phyloP scores from a whole-genome alignment of 306 rosid species.

The Trifolium repens region DNA sequence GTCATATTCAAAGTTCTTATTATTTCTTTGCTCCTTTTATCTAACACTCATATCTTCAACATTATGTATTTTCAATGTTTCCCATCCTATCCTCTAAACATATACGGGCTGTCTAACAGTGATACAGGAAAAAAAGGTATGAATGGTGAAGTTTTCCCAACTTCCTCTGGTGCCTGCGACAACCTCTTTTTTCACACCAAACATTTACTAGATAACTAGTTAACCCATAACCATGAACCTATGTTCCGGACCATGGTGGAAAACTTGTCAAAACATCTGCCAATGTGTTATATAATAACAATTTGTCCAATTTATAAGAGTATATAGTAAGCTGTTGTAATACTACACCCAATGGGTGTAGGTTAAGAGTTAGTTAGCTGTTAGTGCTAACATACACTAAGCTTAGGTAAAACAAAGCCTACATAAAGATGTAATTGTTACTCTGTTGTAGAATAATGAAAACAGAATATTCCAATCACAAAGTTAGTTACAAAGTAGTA shows the following conservation, averaged over 20 bases:
- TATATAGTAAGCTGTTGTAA: too few relatives aligned
- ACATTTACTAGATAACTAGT: constrained; percentile 8
- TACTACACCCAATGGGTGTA: too few relatives aligned
- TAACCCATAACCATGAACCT: constrained; percentile 17
- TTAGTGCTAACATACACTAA: too few relatives aligned
- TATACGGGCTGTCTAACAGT: background rate
- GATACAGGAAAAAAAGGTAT: background rate
- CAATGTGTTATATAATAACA: background rate
- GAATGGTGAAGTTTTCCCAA: constrained; percentile 14
- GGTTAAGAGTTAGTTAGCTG: too few relatives aligned
- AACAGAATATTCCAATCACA: too few relatives aligned
- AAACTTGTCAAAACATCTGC: constrained; percentile 12
- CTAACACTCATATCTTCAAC: constrained; percentile 3
- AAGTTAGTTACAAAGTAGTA: too few relatives aligned
- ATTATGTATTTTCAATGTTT: background rate
- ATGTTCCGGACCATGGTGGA: constrained; percentile 19
- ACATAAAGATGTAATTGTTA: too few relatives aligned
- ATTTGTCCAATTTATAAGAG: background rate
- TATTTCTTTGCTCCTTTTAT: background rate
- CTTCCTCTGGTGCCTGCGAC: constrained; percentile 8
- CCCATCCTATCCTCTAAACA: background rate
- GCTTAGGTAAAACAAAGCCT: too few relatives aligned
- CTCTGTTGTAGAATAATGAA: too few relatives aligned
- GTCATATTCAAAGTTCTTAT: background rate
- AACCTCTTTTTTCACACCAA: constrained; percentile 5